Evolutionary conservation across 495 filamentous ascomycete genomes (phyloP).

Genomic region (Podospora tetraspora): DNA sequence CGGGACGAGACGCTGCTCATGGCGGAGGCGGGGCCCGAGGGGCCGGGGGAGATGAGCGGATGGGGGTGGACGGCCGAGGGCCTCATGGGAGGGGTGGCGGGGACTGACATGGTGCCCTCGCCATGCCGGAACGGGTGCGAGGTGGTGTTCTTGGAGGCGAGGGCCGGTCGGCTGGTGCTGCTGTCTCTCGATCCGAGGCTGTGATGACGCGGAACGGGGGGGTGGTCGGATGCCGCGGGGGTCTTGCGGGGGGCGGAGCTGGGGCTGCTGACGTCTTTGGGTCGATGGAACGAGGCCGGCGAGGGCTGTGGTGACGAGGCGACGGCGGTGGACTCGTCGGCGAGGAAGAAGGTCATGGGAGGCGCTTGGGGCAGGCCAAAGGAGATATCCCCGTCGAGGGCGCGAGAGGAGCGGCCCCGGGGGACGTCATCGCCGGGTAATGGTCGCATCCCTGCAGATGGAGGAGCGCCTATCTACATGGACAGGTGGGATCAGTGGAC

Average conservation of each 20-base stretch:
- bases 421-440: constrained; percentile 24
- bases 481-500: neutral
- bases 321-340: constrained; percentile 46
- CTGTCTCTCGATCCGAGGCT: neutral
- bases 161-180: neutral
- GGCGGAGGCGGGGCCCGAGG: constrained; percentile 44
- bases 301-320: constrained; percentile 37
- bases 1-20: constrained; percentile 48
- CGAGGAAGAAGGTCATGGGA: constrained; percentile 54
- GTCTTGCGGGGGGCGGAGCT: neutral
- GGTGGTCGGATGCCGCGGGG: constrained; percentile 7
- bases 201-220: neutral
- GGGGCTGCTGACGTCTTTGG: constrained; percentile 25
- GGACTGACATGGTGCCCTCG: constrained; percentile 3
- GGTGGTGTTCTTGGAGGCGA: neutral
- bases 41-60: constrained; percentile 35
- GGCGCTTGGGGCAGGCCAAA: constrained; percentile 28
- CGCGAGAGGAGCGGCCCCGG: constrained; percentile 21
- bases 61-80: constrained; percentile 3
- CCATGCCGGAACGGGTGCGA: neutral
- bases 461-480: constrained; percentile 1
- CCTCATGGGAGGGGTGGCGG: neutral
- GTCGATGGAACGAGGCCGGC: constrained; percentile 24
- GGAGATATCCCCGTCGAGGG: constrained; percentile 24
- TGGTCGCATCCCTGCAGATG: constrained; percentile 22